These are phyloP conservation scores for Sugiyamaella lignohabitans DNA, from an alignment of 805 yeast species.

Conservation along the genomic window DNA sequence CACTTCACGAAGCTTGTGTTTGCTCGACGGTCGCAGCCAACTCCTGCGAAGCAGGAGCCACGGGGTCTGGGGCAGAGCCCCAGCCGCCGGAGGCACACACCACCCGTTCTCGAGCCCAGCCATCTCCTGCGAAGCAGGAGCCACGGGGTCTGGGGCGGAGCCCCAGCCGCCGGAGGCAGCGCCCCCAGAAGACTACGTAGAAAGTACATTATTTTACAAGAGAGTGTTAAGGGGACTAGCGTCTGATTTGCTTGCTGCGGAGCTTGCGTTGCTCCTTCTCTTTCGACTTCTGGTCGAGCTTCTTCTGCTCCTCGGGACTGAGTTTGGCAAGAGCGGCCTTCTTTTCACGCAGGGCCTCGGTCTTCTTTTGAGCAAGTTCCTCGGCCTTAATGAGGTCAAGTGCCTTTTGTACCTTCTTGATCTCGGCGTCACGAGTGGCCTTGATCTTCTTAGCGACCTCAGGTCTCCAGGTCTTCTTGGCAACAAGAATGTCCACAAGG, in stretches of 20 bases:
- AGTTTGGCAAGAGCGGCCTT: conserved; percentile 58
- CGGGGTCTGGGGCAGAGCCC: neutral
- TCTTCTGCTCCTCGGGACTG: conserved; percentile 73
- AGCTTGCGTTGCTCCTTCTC: conserved; percentile 77
- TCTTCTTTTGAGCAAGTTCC: conserved; percentile 60
- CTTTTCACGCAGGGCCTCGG: conserved; percentile 45
- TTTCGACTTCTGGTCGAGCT: conserved; percentile 66
- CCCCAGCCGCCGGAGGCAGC: neutral
- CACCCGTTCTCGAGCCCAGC: too few species aligned
- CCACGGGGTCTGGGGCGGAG: neutral
- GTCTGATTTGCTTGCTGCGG: conserved; percentile 21
- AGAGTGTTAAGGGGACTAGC: neutral
- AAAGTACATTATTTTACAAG: neutral
- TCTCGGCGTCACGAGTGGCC: conserved; percentile 70
- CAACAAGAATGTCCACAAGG: conserved; percentile 54
- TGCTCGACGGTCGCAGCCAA: too few species aligned
- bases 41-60: neutral
- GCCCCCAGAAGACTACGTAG: too few species aligned
- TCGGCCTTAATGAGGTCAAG: conserved; percentile 62
- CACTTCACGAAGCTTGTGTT: too few species aligned
- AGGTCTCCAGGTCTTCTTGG: conserved; percentile 47
- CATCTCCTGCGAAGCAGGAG: neutral
- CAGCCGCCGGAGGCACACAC: neutral
- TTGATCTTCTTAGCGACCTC: conserved; percentile 73
- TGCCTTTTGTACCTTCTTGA: conserved; percentile 60